A percentile compares a stretch with the other conserved stretches of the same genome.
These are phyloP conservation scores for Colletotrichum sp. DNA, from an alignment of 2,329 filamentous ascomycete genomes.

Conservation along the genomic window DNA sequence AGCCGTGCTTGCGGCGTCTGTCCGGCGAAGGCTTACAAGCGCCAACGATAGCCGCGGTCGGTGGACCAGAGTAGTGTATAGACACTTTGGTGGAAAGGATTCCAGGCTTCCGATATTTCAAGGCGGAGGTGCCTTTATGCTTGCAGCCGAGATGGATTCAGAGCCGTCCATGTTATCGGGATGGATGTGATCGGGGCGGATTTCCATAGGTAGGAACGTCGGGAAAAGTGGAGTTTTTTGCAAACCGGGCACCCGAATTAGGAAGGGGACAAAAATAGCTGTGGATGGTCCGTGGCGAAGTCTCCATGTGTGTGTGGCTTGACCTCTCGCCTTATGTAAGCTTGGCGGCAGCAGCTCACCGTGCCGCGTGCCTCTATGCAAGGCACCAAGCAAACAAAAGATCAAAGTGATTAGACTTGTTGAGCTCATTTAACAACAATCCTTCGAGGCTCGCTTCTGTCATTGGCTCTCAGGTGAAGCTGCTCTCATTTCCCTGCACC, in stretches of 20 bases:
- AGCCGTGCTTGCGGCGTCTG: neutral
- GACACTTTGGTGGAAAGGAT: neutral
- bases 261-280: neutral
- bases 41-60: neutral
- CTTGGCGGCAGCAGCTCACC: neutral
- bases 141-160: neutral
- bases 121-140: neutral
- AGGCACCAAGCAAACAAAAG: neutral
- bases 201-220: neutral
- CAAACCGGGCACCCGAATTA: neutral
- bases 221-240: neutral
- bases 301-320: neutral
- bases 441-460: neutral
- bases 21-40: neutral
- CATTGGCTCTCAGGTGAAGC: neutral
- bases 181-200: neutral
- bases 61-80: neutral
- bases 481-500: neutral
- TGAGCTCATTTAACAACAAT: neutral
- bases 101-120: neutral
- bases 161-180: neutral
- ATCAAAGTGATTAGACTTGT: neutral
- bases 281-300: neutral
- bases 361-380: neutral
- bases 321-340: neutral